Evolutionary conservation across 768 basidiomycete species (phyloP), one percentile per base, ranked within the genome.

Genomic region (Tulasnella sp.): DNA sequence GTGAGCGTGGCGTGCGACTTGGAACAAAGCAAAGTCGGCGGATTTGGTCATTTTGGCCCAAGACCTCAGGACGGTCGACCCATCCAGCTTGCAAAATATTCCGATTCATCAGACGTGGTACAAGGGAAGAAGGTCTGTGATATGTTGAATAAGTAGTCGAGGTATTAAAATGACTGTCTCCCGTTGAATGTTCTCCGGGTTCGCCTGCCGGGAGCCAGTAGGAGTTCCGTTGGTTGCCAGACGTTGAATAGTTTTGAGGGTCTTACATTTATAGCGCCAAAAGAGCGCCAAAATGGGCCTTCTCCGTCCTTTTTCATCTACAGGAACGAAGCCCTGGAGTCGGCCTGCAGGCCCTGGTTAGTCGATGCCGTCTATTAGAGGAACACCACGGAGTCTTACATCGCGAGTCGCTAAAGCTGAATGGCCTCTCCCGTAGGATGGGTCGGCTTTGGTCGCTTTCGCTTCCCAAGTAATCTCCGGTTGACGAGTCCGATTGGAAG

Each of bases 401-500:
- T 19, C 19, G 42, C 22, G 45, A 49, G 2, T 1, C 8, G 45
- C 45, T 49, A 49, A 22, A 22, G 45, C 17, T 15, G 45, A 42
- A 17, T 2, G 8, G 17, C 22, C 19, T 19, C 45, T 22, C 17
- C 19, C 17, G 45, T 9, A 49, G 45, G 19, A 15, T 15, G 17
- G 17, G 22, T 8, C 19, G 40, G 71, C 37, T 37, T 75, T 2
- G 54, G 54, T 38, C 74, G 74, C 29, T 37, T 31, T 64, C 74
- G 49, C 37, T 49, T 64, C 29, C 76, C 76, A 76, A 93, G 93
- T 39, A 92, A 80, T 68, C 92, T 89, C 71, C 90, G 89, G 79
- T 94, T 94, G 38, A 94, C 91, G 64, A 93, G 81, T 15, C 91
- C 91, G 71, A 93, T 89, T 4, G 94, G 94, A 78, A 95, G 88